Base-by-base conservation (phyloP, 164 flowering plant genomes). In the Magnolia changhungtana region DNA sequence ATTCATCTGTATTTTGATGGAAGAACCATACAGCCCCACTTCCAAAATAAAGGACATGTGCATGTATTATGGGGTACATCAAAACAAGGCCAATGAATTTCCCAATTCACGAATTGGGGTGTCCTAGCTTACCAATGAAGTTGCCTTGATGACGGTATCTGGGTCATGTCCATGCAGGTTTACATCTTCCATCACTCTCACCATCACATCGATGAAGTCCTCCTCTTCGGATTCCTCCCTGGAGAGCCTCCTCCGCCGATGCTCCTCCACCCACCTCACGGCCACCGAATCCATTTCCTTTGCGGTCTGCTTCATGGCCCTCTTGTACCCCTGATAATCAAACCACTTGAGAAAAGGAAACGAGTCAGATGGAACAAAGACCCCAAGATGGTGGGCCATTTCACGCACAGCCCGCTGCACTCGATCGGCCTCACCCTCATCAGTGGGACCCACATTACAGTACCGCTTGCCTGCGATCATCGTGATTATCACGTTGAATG, bases 281-380 rank as follows among this genome's bases (percentile, higher is more conserved):
- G 69, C 50, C 51, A 45, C 51, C 66, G 49, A 7, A 45, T 75
- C 78, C 73, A 75, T 21, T 72, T 75, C 72, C 4, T 55, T 51
- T 19, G 50, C 72, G 13, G 72, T 70, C 66, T 55, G 23, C 73
- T 69, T 69, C 50, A 75, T 19, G 20, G 55, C 24, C 75, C 70
- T 82, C 82, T 74, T 80, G n/a, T 85, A 67, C 19, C 86, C 87
- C 2, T 78, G 80, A 16, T 81, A 27, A 64, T 85, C 89, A 63
- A 85, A 55, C 81, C 83, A 84, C 50, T 79, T 58, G 1, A 87
- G 73, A 21, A 67, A 79, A 2, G 85, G 87, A 64, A 87, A 1
- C 0, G 77, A 83, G 31, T 87, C 89, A 0, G 77, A 27, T n/a
- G 81, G 69, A 74, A 80, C 72, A 55, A 80, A 81, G 1, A 67